Conservation (phyloP, 2,329 filamentous ascomycete genomes). For the Pseudocercospora fuligena region DNA sequence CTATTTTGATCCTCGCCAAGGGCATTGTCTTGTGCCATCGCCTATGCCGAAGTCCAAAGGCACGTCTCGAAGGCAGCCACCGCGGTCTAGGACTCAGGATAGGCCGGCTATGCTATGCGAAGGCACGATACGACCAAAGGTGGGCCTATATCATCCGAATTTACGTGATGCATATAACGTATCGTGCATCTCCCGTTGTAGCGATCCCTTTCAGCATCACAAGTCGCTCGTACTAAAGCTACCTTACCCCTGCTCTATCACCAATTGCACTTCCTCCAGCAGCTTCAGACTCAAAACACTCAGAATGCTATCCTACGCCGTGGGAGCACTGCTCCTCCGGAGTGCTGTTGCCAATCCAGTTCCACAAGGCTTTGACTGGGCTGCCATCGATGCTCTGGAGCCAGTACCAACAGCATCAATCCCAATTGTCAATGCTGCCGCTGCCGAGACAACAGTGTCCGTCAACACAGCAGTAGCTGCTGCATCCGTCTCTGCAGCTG, state of each 20-base stretch:
- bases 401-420: constrained; percentile 24
- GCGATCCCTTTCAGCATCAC: no score
- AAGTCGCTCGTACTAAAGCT: no score
- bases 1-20: not conserved
- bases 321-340: constrained; percentile 28
- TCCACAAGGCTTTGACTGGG: constrained; percentile 33
- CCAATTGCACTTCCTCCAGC: no score
- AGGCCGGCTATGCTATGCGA: not conserved
- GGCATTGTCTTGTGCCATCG: not conserved
- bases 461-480: constrained; percentile 24
- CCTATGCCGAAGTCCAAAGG: not conserved
- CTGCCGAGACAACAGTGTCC: constrained; percentile 25
- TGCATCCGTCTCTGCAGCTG: constrained; percentile 27
- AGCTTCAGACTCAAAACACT: not conserved
- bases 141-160: not conserved
- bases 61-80: constrained; percentile 7
- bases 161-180: no score
- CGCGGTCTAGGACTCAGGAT: constrained; percentile 1
- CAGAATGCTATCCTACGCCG: constrained; percentile 25
- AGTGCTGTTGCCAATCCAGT: constrained; percentile 28
- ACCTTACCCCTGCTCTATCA: no score
- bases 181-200: no score
- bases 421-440: constrained; percentile 26
- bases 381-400: constrained; percentile 25
- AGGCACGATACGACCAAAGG: not conserved